Conservation (phyloP, 768 basidiomycete genomes). For the Russula abietina region DNA sequence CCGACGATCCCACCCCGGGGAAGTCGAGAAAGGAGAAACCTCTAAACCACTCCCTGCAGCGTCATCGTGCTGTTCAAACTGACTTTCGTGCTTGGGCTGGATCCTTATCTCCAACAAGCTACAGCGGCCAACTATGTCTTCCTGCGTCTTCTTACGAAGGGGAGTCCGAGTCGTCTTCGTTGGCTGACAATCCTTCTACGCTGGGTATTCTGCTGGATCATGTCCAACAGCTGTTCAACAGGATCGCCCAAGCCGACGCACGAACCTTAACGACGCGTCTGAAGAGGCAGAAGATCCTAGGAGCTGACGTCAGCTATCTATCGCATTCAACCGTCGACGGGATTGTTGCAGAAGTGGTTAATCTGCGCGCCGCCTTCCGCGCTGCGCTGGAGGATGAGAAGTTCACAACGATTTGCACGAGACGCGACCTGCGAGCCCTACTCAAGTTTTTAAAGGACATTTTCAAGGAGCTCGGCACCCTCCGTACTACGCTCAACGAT, state of each 20-base stretch:
- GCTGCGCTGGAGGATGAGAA: slow-evolving; percentile 70
- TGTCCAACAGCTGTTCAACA: slow-evolving; percentile 54
- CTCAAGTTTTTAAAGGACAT: slow-evolving; percentile 83
- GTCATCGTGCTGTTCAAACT: slow-evolving; percentile 57
- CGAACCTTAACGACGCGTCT: slow-evolving; percentile 82
- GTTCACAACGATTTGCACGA: slow-evolving; percentile 51
- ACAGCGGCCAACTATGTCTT: slow-evolving; percentile 31
- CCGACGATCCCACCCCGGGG: slow-evolving; percentile 3
- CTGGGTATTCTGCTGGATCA: slow-evolving; percentile 59
- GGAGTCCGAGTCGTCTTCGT: slow-evolving; percentile 70
- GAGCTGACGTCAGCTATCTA: slow-evolving; percentile 81
- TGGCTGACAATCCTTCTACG: slow-evolving; percentile 47
- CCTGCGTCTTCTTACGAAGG: slow-evolving; percentile 48
- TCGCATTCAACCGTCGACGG: slow-evolving; percentile 74
- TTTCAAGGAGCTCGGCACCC: slow-evolving; percentile 73
- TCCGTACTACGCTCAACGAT: slow-evolving; percentile 82
- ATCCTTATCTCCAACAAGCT: slow-evolving; percentile 26
- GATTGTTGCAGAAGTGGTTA: slow-evolving; percentile 63
- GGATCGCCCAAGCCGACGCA: slow-evolving; percentile 71
- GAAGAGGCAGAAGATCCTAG: slow-evolving; percentile 82
- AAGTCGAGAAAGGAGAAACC: not conserved
- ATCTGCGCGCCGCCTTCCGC: slow-evolving; percentile 70
- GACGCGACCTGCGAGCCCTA: slow-evolving; percentile 75
- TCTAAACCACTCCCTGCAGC: not conserved
- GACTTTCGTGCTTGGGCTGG: slow-evolving; percentile 36